Evolutionary conservation across 768 basidiomycete genomes (phyloP), one percentile per base, ranked within the genome.

Genomic region (Phylloporus sp.): DNA sequence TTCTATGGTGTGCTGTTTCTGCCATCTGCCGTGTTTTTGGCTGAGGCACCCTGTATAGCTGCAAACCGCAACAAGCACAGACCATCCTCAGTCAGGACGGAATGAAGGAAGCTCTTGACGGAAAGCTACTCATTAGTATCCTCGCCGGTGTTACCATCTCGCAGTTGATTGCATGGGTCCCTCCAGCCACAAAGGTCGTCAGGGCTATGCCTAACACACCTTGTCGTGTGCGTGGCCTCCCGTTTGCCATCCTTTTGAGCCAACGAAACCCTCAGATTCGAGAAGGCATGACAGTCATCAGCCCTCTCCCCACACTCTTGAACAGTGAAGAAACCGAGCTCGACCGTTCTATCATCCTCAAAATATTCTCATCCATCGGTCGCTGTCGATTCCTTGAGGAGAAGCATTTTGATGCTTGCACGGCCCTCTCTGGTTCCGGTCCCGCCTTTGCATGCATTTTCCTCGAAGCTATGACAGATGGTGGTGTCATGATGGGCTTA

Each of bases 151-250:
- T 96, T 5, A 97, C 88, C 23, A 86, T 98, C 53, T 52, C 72
- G 27, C 94, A 97, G 65, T 71, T 98, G 29, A 68, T 74, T 36
- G 74, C 67, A 6, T 87, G 86, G 86, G 88, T 93, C 26, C 71
- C 72, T 21, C 75, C 84, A 3, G 75, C 74, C n/a, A 91, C 90
- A 34, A 82, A 80, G 56, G 86, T 97, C 49, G 83, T 98, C 49
- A 84, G 96, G 46, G 90, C 92, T 10, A 99, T 99, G 96, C 94
- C 96, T 54, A 99, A 99, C 62, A 98, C 95, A 3, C 93, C 96
- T 17, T 91, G 89, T 72, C 90, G 90, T 67, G 95, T 93, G 50
- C 48, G 79, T 55, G 35, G 17, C 23, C 29, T n/a, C 9, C 7
- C 23, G 4, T 3, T 42, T 9, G 3, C n/a, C 31, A 17, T 29